Evolutionary conservation across 192 early-diverging fungal genomes (phyloP).

Genomic region (Umbelopsis sp.): DNA sequence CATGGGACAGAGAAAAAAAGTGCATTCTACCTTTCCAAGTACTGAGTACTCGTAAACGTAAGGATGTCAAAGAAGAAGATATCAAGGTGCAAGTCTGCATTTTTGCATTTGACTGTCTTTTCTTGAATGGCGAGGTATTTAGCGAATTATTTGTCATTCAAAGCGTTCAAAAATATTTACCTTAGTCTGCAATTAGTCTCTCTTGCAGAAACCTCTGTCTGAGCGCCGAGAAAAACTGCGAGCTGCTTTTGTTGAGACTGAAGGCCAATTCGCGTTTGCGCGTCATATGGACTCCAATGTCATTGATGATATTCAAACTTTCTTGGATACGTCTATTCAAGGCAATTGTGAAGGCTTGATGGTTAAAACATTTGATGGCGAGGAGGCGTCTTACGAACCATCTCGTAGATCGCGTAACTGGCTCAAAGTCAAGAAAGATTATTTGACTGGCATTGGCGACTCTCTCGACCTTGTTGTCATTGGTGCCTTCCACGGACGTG

Average conservation of each 20-base stretch:
- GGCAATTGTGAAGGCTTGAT: slow-evolving; percentile 97
- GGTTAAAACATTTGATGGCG: slow-evolving; percentile 93
- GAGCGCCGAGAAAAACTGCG: slow-evolving; percentile 75
- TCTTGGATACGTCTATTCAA: slow-evolving; percentile 77
- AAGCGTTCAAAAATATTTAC: neutral
- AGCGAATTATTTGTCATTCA: neutral
- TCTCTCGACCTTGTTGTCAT: slow-evolving; percentile 97
- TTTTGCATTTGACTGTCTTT: slow-evolving; percentile 97
- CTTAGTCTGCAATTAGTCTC: slow-evolving; percentile 50
- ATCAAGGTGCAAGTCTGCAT: slow-evolving; percentile 95
- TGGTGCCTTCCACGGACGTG: slow-evolving; percentile 90
- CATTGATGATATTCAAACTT: slow-evolving; percentile 95
- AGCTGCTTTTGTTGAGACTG: slow-evolving; percentile 71
- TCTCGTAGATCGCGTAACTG: slow-evolving; percentile 96
- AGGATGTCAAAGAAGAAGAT: slow-evolving; percentile 91
- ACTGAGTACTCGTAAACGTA: slow-evolving; percentile 91
- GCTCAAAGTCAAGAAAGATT: slow-evolving; percentile 99
- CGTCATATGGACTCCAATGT: slow-evolving; percentile 76
- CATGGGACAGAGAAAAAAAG: slow-evolving; percentile 88
- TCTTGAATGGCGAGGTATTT: slow-evolving; percentile 85
- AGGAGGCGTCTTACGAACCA: slow-evolving; percentile 91
- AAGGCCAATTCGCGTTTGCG: slow-evolving; percentile 92
- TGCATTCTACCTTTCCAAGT: slow-evolving; percentile 95
- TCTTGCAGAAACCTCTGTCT: slow-evolving; percentile 76
- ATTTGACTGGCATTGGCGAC: slow-evolving; percentile 91